Evolutionary conservation across 495 filamentous ascomycete genomes (phyloP), one percentile per base, ranked within the genome.

Genomic region (Aspergillus asperescens): DNA sequence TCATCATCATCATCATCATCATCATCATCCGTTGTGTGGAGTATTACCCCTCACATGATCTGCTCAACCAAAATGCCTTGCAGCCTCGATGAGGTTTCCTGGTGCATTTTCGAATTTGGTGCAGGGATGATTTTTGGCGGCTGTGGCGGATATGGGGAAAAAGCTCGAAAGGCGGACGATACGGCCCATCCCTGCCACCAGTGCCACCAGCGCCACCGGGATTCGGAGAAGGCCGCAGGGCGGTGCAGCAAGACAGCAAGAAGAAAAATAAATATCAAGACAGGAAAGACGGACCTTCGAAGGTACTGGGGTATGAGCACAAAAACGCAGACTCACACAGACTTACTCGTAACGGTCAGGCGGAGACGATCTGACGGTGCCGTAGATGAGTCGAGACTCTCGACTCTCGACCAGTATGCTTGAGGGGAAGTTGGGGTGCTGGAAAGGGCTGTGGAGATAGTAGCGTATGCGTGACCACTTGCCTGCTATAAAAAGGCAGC

Each of bases 61-160:
- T 40, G 34, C 24, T 40, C 7, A 16, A 37, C 18, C 31, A 39
- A 16, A 35, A 32, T n/a, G 42, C 42, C 42, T 41, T 43, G 27
- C 27, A 51, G 22, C 27, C 37, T 29, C 20, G 16, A 23, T 43
- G 37, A 20, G 13, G 37, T n/a, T 13, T 19, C 46, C 15, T 18
- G 18, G 25, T 39, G n/a, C 22, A n/a, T 10, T 46, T 46, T 41
- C 25, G 23, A 22, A 24, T 12, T 54, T 39, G 18, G 51, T 25
- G 27, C 28, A 31, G 16, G 22, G 18, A 31, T 40, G 5, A 19
- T 37, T 38, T 45, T 29, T 50, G 42, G 57, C 57, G 57, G 57
- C 35, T 53, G 52, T 43, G 39, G 57, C 57, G 57, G 57, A 50
- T 40, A 45, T 51, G 49, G 42, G 31, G 40, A 25, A 53, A 46